A percentile compares a stretch with the other conserved stretches of the same genome.
phyloP scores from a whole-genome alignment of 768 basidiomycete species.

The Boletus eberwhitei region DNA sequence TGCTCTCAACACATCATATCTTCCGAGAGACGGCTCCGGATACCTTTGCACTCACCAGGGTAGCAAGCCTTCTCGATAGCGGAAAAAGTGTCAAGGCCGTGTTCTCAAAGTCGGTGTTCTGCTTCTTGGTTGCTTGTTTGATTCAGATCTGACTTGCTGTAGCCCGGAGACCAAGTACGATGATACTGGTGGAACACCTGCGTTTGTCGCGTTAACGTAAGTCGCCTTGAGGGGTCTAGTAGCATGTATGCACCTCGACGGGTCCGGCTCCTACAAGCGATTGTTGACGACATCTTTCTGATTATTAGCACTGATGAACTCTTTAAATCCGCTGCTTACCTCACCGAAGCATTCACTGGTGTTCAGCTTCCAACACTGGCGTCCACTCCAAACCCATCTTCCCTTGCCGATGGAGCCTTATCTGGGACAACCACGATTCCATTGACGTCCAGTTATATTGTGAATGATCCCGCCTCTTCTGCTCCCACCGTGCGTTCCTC shows the following conservation, averaged over 20 bases:
- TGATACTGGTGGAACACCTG: conserved; percentile 61
- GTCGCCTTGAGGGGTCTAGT: conserved; percentile 17
- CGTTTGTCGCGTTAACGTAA: conserved; percentile 68
- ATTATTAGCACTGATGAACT: conserved; percentile 65
- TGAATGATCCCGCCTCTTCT: neutral
- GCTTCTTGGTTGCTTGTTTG: neutral
- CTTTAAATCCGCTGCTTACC: conserved; percentile 70
- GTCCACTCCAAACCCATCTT: conserved; percentile 14
- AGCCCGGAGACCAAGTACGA: conserved; percentile 67
- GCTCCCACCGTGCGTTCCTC: conserved; percentile 18
- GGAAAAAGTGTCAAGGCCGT: conserved; percentile 55
- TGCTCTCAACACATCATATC: conserved; percentile 78
- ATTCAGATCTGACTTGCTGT: neutral
- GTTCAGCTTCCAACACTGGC: conserved; percentile 18
- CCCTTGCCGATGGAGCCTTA: neutral
- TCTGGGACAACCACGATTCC: neutral
- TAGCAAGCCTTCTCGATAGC: conserved; percentile 66
- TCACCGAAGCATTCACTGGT: conserved; percentile 60
- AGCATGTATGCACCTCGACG: neutral
- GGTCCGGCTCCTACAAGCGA: neutral
- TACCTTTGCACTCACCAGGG: conserved; percentile 68
- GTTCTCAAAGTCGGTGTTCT: conserved; percentile 40
- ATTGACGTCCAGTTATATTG: neutral
- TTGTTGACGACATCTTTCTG: conserved; percentile 4
- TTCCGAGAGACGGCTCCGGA: conserved; percentile 66